Percentiles rank a stretch among this genome's conserved stretches.
Evolutionary conservation across 108 stramenopile genomes (phyloP).

Genomic region (Fragilaria radians): DNA sequence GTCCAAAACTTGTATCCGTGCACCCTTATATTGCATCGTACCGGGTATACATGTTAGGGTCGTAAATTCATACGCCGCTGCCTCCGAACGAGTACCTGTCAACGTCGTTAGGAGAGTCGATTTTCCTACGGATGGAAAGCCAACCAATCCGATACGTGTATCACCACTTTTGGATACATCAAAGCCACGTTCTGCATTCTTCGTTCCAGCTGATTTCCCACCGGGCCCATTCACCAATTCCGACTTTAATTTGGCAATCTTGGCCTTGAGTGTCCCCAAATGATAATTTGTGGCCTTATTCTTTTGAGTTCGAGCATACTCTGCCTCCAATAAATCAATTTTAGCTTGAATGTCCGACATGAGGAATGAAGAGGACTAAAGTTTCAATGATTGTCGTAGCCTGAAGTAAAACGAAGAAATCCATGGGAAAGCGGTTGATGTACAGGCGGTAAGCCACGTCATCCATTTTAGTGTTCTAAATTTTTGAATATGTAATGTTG

Average conservation of each 20-base stretch:
- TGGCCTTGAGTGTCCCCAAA: conserved; percentile 94
- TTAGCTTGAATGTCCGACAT: conserved; percentile 5
- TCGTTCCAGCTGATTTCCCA: conserved; percentile 82
- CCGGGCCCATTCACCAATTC: conserved; percentile 88
- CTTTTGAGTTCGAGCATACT: conserved; percentile 90
- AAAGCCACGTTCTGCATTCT: conserved; percentile 94
- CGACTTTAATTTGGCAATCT: conserved; percentile 91
- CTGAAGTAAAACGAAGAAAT: too few relatives aligned
- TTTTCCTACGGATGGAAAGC: conserved; percentile 47
- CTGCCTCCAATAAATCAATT: conserved; percentile 69
- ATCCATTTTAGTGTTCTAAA: too few relatives aligned
- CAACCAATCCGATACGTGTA: conserved; percentile 96
- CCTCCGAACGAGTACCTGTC: conserved; percentile 91
- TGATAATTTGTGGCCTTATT: conserved; percentile 76
- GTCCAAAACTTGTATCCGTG: conserved; percentile 96
- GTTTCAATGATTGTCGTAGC: too few relatives aligned
- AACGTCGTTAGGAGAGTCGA: conserved; percentile 74
- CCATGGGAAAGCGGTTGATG: too few relatives aligned
- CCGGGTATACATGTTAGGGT: conserved; percentile 99
- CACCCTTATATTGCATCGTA: conserved; percentile 82
- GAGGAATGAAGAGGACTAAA: too few relatives aligned
- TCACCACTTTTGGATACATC: conserved; percentile 93
- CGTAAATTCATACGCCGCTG: conserved; percentile 91
- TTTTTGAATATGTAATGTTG: too few relatives aligned
- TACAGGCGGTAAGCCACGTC: too few relatives aligned